Evolutionary conservation across 148 eudicot species (phyloP), one percentile per base, ranked within the genome.

Genomic region (Oxyria digyna): DNA sequence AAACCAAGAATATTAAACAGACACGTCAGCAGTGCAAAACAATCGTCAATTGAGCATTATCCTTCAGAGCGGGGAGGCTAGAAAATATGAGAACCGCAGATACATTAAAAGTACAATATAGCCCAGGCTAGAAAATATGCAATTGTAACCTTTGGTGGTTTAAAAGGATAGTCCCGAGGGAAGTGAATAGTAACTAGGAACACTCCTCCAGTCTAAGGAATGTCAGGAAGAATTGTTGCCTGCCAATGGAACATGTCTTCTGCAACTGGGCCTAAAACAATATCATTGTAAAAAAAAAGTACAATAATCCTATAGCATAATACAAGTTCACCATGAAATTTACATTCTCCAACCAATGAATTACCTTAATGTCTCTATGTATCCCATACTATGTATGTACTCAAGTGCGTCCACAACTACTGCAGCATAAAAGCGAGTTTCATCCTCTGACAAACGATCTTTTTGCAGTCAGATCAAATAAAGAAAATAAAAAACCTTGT

Each of bases 161-260:
- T 83, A 40, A 85, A 85, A 55, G 89, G 89, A 77, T 85, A 85
- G 74, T 82, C 86, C 13, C 82, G 84, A 64, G 88, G 88, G 55
- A 85, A 82, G 80, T 85, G 84, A 38, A 85, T 82, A 14, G 78
- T 82, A 46, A 85, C 81, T 42, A 85, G 79, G 68, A 85, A 83
- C 11, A 85, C 89, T 62, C 89, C 89, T 71, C 89, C 89, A 35
- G 89, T 72, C 75, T 81, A 85, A 20, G 89, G 89, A 63, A 87
- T 85, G 66, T 83, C 85, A 37, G 85, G 57, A 66, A 87, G 89
- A 67, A 85, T 82, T 23, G 88, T 82, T 67, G 85, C 87, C 72
- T 84, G 87, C 87, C 87, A 84, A 67, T 84, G 88, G 72, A 84
- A 84, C 82, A 84, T 82, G 77, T 82, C 86, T 73, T 85, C 83